phyloP scores from a whole-genome alignment of 345 rosid species.

The Eucalyptus caleyi region DNA sequence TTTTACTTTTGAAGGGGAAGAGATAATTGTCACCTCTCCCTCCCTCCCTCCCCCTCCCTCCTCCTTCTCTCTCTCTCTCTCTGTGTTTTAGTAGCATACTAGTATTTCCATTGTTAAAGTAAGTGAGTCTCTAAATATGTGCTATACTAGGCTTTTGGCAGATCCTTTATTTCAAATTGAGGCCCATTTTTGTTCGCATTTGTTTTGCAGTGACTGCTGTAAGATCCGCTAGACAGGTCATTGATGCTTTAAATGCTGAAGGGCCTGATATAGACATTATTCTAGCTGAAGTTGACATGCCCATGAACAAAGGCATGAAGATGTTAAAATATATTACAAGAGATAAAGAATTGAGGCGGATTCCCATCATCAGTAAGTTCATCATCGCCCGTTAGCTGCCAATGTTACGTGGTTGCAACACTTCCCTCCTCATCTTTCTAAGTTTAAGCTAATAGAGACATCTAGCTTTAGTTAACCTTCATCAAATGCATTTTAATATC shows the following conservation, averaged over 20 bases:
- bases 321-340: slow-evolving; percentile 82
- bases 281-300: slow-evolving; percentile 95
- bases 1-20: background rate
- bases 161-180: background rate
- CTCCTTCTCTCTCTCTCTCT: background rate
- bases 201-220: slow-evolving; percentile 67
- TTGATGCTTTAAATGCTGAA: slow-evolving; percentile 92
- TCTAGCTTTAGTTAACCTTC: background rate
- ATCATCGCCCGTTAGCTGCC: background rate
- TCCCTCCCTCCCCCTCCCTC: background rate
- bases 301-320: slow-evolving; percentile 93
- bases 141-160: background rate
- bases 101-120: background rate
- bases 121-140: background rate
- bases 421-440: background rate
- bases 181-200: background rate
- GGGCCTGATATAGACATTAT: slow-evolving; percentile 93
- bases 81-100: background rate
- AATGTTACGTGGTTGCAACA: background rate
- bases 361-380: slow-evolving; percentile 94
- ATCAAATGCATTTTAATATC: background rate
- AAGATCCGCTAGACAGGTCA: slow-evolving; percentile 88
- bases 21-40: background rate
- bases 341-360: slow-evolving; percentile 71
- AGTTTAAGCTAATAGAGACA: background rate